Percentiles rank a stretch among this genome's conserved stretches.
phyloP scores from a whole-genome alignment of 352 stramenopile genomes.

The Pythium scleroteichum region DNA sequence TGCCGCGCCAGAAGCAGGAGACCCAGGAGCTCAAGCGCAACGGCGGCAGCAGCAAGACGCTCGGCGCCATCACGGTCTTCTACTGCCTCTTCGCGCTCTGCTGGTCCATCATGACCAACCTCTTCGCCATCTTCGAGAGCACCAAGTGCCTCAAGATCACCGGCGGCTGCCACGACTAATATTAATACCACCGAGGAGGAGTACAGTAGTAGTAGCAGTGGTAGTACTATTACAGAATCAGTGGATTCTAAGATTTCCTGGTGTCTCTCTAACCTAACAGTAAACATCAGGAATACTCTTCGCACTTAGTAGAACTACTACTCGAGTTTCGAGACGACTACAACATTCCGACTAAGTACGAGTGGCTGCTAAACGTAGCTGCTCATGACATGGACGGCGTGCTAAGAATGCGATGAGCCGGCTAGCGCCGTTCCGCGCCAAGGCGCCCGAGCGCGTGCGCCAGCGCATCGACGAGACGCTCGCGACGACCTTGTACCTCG shows the following conservation, averaged over 20 bases:
- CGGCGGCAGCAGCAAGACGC: slow-evolving; percentile 25
- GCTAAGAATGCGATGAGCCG: too few relatives aligned
- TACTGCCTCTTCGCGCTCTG: slow-evolving; percentile 32
- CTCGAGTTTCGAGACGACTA: too few relatives aligned
- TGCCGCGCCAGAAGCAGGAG: slow-evolving; percentile 34
- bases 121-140: slow-evolving; percentile 33
- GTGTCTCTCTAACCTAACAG: too few relatives aligned
- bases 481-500: slow-evolving; percentile 73
- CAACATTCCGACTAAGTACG: too few relatives aligned
- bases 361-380: too few relatives aligned
- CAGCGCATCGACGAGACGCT: slow-evolving; percentile 70
- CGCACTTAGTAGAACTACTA: too few relatives aligned
- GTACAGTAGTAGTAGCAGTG: too few relatives aligned
- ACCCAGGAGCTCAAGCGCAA: slow-evolving; percentile 34
- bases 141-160: slow-evolving; percentile 37
- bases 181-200: too few relatives aligned
- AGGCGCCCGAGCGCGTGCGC: slow-evolving; percentile 46
- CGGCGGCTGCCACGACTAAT: slow-evolving; percentile 22
- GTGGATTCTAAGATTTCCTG: too few relatives aligned
- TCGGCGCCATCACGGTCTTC: slow-evolving; percentile 24
- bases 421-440: slow-evolving; percentile 62
- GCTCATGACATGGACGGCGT: too few relatives aligned
- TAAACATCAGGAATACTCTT: too few relatives aligned
- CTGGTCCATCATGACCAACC: slow-evolving; percentile 33
- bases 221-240: too few relatives aligned